These are phyloP conservation scores for Suillus subluteus DNA, from an alignment of 768 basidiomycete species.

Conservation along the genomic window DNA sequence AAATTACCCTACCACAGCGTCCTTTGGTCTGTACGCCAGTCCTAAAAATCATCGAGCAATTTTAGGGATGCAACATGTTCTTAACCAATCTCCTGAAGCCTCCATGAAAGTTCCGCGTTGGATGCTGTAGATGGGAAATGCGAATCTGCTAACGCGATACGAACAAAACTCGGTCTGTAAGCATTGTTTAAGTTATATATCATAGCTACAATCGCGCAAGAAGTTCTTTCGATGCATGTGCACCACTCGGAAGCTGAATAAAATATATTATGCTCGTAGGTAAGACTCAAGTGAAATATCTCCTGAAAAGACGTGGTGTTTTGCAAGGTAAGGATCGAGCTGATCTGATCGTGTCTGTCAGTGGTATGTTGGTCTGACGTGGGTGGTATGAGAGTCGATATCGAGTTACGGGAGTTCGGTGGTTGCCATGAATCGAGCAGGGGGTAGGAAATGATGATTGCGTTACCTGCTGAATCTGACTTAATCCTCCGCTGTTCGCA, in stretches of 20 bases:
- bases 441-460: background rate
- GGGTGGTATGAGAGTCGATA: background rate
- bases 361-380: background rate
- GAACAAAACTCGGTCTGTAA: background rate
- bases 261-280: background rate
- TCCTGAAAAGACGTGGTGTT: background rate
- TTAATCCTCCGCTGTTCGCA: background rate
- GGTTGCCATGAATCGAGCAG: background rate
- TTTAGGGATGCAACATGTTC: background rate
- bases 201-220: background rate
- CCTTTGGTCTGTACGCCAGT: background rate
- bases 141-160: background rate
- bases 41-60: background rate
- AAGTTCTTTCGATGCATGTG: background rate
- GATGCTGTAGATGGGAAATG: background rate
- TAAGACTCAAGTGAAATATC: background rate
- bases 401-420: background rate
- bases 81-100: background rate
- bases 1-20: background rate
- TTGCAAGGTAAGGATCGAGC: background rate
- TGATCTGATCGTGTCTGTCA: background rate
- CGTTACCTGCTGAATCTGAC: background rate
- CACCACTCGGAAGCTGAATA: background rate
- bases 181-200: background rate
- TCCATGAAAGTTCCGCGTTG: background rate